phyloP scores from a whole-genome alignment of 352 stramenopile genomes.

The Phytophthora melonis region DNA sequence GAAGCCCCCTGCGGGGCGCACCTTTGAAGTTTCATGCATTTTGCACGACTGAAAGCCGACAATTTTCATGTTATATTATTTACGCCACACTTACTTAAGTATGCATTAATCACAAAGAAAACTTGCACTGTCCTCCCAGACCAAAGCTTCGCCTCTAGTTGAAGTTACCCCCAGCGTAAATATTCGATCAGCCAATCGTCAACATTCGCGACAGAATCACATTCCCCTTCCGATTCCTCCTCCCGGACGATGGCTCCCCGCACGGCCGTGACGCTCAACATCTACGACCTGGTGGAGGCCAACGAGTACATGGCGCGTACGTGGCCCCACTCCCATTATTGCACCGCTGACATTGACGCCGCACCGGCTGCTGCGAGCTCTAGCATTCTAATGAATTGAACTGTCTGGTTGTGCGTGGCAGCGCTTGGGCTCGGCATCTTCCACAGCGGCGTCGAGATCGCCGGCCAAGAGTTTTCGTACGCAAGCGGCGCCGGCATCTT shows the following conservation, averaged over 20 bases:
- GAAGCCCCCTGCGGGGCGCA: too few relatives aligned
- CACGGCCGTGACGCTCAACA: constrained; percentile 88
- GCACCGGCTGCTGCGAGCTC: too few relatives aligned
- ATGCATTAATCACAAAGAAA: too few relatives aligned
- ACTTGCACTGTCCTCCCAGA: too few relatives aligned
- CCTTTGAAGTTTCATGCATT: too few relatives aligned
- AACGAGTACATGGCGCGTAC: constrained; percentile 91
- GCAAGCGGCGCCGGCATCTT: constrained; percentile 93
- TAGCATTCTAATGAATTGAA: not conserved
- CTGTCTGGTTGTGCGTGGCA: constrained; percentile 9
- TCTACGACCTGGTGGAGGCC: constrained; percentile 93
- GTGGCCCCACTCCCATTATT: not conserved
- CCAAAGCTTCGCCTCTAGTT: too few relatives aligned
- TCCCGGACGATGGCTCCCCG: constrained; percentile 54
- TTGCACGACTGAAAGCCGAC: too few relatives aligned
- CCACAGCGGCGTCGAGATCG: constrained; percentile 94
- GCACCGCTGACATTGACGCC: not conserved
- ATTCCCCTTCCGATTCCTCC: not conserved
- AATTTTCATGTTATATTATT: too few relatives aligned
- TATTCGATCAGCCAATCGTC: not conserved
- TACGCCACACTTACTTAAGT: too few relatives aligned
- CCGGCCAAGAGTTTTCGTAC: constrained; percentile 93
- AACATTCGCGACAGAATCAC: constrained; percentile 18
- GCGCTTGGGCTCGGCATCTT: constrained; percentile 90
- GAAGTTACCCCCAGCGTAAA: not conserved